Conservation (phyloP, 1,139 yeast genomes). For the Saccharomycopsis crataegensis region DNA sequence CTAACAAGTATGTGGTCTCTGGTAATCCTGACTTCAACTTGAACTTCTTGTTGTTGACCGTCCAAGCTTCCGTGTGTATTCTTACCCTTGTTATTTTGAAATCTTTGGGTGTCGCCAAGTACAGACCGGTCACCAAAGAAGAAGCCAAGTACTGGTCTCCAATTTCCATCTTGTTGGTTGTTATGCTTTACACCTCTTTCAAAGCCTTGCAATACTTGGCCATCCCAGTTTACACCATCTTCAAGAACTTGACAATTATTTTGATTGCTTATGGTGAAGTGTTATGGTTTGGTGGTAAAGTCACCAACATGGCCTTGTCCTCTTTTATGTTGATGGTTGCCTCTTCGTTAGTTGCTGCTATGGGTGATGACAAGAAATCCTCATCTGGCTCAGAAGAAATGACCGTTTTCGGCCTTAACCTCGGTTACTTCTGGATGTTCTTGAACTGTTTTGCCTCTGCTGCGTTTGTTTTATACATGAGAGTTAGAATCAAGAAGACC, state of each 20-base stretch:
- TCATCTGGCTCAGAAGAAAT: conserved; percentile 25
- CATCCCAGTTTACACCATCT: conserved; percentile 94
- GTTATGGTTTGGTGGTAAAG: conserved; percentile 91
- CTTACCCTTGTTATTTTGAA: conserved; percentile 65
- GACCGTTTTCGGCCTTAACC: conserved; percentile 41
- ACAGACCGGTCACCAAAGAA: conserved; percentile 73
- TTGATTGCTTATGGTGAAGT: conserved; percentile 98
- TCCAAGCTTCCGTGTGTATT: conserved; percentile 79
- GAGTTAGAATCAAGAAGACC: conserved; percentile 94
- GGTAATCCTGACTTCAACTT: conserved; percentile 73
- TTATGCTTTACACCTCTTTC: conserved; percentile 94
- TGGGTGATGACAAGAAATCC: conserved; percentile 62
- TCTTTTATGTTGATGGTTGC: conserved; percentile 88
- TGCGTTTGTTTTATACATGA: conserved; percentile 85
- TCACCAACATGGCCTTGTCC: conserved; percentile 82
- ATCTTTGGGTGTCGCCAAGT: conserved; percentile 67
- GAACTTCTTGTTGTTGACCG: conserved; percentile 80
- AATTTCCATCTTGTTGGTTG: conserved; percentile 78
- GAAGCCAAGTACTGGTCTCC: conserved; percentile 97
- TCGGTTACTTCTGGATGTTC: conserved; percentile 97
- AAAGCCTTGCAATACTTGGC: conserved; percentile 88
- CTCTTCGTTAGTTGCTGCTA: conserved; percentile 88
- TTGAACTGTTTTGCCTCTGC: conserved; percentile 92
- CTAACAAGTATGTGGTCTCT: conserved; percentile 88
- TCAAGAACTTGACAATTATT: conserved; percentile 94